Conservation (phyloP, 805 yeast genomes). For the Yamadazyma olivae region DNA sequence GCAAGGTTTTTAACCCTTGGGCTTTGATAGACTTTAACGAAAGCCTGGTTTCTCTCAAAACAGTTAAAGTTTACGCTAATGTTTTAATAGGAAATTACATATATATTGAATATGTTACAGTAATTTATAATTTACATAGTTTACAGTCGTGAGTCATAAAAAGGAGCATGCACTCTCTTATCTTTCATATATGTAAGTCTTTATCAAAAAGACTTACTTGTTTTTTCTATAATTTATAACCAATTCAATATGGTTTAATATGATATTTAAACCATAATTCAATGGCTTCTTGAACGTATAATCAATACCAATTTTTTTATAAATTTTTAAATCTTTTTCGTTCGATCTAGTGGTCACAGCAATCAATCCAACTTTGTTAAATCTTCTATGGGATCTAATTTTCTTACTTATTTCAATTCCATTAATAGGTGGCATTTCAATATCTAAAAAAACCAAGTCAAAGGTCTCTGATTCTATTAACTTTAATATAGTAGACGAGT, state of each 20-base stretch:
- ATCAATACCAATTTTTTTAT: conserved; percentile 36
- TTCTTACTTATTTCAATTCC: conserved; percentile 36
- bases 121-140: no score
- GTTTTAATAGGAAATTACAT: no score
- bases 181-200: no score
- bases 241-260: conserved; percentile 14
- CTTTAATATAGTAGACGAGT: conserved; percentile 25
- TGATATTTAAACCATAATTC: conserved; percentile 15
- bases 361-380: conserved; percentile 26
- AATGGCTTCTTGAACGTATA: conserved; percentile 41
- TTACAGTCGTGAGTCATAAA: conserved; percentile 2
- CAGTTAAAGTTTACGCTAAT: no score
- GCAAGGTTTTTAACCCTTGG: no score
- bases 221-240: conserved; percentile 12
- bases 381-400: conserved; percentile 13
- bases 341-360: conserved; percentile 39
- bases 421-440: conserved; percentile 42
- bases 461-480: conserved; percentile 15
- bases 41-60: no score
- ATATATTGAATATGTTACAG: no score
- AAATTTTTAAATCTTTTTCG: conserved; percentile 25
- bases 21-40: no score
- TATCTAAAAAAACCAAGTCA: conserved; percentile 39
- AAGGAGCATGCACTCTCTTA: no score
- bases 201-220: conserved; percentile 2